Conservation (phyloP, 495 filamentous ascomycete species). For the Jackrogersella multiformis region DNA sequence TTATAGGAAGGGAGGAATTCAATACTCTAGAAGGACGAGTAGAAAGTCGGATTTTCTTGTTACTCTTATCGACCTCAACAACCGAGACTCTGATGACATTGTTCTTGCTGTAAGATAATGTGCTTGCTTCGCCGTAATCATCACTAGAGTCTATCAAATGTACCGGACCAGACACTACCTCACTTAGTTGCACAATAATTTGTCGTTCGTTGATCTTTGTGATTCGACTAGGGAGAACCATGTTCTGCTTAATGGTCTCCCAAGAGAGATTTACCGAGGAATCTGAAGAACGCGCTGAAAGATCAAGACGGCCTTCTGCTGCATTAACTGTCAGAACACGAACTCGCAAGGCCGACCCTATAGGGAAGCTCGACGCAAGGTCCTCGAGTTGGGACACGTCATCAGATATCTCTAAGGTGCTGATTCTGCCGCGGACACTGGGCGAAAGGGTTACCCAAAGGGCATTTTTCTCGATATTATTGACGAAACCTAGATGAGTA, state of each 20-base stretch:
- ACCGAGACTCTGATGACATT: conserved; percentile 87
- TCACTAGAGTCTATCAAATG: conserved; percentile 82
- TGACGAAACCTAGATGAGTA: conserved; percentile 81
- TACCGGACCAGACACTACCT: conserved; percentile 75
- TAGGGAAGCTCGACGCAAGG: conserved; percentile 82
- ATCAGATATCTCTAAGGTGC: conserved; percentile 82
- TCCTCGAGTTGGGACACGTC: conserved; percentile 79
- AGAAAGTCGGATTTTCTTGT: conserved; percentile 84
- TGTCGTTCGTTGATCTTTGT: conserved; percentile 86
- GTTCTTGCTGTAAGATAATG: conserved; percentile 72
- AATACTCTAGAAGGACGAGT: conserved; percentile 86
- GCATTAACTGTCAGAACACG: conserved; percentile 78
- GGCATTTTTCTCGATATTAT: conserved; percentile 79
- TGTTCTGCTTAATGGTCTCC: conserved; percentile 73
- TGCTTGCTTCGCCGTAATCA: conserved; percentile 79
- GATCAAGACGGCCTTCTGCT: conserved; percentile 78
- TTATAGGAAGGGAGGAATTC: conserved; percentile 83
- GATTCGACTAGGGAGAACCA: conserved; percentile 82
- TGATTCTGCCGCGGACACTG: conserved; percentile 86
- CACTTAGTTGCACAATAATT: conserved; percentile 84
- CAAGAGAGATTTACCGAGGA: conserved; percentile 67
- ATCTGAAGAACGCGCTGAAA: conserved; percentile 71
- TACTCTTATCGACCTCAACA: conserved; percentile 77
- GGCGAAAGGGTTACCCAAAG: conserved; percentile 92
- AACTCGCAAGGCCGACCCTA: conserved; percentile 84